Percentiles rank a stretch among this genome's conserved stretches.
phyloP scores from a whole-genome alignment of 2,329 filamentous ascomycete species.

The Claviceps fusiformis region DNA sequence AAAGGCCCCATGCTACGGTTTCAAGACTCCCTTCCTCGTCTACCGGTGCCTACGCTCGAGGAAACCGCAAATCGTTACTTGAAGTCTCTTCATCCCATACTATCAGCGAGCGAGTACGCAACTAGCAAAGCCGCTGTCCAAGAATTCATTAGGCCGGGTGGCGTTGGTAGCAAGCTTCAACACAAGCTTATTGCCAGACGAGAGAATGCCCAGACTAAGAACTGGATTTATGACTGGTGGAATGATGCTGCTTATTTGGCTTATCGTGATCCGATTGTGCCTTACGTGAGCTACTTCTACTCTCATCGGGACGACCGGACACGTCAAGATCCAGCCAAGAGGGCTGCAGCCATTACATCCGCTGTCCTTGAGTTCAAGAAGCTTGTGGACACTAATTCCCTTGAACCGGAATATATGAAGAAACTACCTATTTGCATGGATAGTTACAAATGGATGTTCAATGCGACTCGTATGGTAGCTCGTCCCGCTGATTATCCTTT shows the following conservation, averaged over 20 bases:
- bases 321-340: constrained; percentile 77
- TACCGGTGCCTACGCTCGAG: constrained; percentile 70
- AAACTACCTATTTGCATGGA: constrained; percentile 96
- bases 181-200: constrained; percentile 70
- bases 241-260: constrained; percentile 84
- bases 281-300: constrained; percentile 99
- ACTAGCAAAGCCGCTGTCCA: constrained; percentile 70
- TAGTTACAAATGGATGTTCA: constrained; percentile 99
- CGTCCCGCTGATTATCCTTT: constrained; percentile 69
- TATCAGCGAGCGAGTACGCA: constrained; percentile 55
- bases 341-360: constrained; percentile 79
- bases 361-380: constrained; percentile 88
- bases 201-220: constrained; percentile 68
- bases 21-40: constrained; percentile 68
- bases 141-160: constrained; percentile 79
- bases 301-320: constrained; percentile 88
- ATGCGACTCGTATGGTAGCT: constrained; percentile 72
- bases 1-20: constrained; percentile 74
- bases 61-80: constrained; percentile 72
- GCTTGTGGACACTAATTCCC: constrained; percentile 64
- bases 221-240: constrained; percentile 99
- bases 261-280: constrained; percentile 91
- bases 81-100: constrained; percentile 63
- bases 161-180: constrained; percentile 70
- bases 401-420: constrained; percentile 99